A percentile compares a stretch with the other conserved stretches of the same genome.
These are phyloP conservation scores for Puccinia brachypodii DNA, from an alignment of 1,284 basidiomycete genomes.

Conservation along the genomic window DNA sequence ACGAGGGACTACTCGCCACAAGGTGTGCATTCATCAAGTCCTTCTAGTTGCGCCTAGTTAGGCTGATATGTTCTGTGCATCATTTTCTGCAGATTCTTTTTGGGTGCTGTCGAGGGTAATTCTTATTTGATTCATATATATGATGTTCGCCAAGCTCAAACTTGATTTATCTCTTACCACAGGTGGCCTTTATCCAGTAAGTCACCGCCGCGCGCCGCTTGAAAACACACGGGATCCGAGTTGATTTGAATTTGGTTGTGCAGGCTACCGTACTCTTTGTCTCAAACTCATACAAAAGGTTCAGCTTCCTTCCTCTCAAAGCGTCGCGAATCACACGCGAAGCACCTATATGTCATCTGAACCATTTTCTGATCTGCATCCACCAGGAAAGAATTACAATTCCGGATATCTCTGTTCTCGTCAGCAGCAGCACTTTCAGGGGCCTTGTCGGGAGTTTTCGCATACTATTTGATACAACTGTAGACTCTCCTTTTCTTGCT, in stretches of 20 bases:
- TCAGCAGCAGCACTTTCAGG: slow-evolving; percentile 39
- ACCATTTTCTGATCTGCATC: neutral
- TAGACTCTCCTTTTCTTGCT: neutral
- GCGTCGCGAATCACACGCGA: neutral
- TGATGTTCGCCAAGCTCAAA: neutral
- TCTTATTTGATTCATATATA: neutral
- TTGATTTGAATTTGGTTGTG: neutral
- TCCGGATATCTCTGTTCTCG: slow-evolving; percentile 42
- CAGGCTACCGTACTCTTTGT: slow-evolving; percentile 40
- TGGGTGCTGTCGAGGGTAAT: slow-evolving; percentile 42
- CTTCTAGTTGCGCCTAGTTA: neutral
- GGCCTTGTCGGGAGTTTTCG: slow-evolving; percentile 35
- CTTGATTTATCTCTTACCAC: neutral
- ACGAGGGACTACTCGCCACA: slow-evolving; percentile 21
- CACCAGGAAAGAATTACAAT: slow-evolving; percentile 28
- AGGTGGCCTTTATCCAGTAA: slow-evolving; percentile 43
- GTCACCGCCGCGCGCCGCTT: neutral
- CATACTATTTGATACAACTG: slow-evolving; percentile 42
- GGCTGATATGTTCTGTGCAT: neutral
- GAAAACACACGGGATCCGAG: neutral
- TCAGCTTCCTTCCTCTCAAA: neutral
- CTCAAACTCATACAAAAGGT: slow-evolving; percentile 47
- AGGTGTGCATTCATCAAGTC: slow-evolving; percentile 10
- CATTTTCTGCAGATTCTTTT: slow-evolving; percentile 24
- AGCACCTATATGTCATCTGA: neutral